Evolutionary conservation across 2,329 filamentous ascomycete genomes (phyloP).

Genomic region (Septoria linicola): DNA sequence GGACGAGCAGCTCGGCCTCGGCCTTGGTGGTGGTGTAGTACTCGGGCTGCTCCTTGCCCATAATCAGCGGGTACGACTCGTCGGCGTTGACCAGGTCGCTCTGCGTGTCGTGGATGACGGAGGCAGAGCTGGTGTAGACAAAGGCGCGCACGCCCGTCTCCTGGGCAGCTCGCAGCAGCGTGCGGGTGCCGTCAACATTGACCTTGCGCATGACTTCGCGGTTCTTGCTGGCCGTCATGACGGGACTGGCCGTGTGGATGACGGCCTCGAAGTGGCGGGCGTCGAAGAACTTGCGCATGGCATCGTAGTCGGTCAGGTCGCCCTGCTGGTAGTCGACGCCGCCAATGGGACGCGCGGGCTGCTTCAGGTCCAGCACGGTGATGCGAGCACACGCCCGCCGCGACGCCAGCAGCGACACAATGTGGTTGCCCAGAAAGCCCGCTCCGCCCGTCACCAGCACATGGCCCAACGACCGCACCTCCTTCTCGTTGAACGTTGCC

Average conservation of each 20-base stretch:
- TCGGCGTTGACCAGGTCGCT: slow-evolving; percentile 51
- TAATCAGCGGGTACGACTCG: slow-evolving; percentile 49
- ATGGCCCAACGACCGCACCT: slow-evolving; percentile 42
- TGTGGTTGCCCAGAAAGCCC: slow-evolving; percentile 53
- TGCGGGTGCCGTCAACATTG: slow-evolving; percentile 54
- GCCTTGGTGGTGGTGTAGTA: slow-evolving; percentile 55
- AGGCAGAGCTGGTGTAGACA: slow-evolving; percentile 54
- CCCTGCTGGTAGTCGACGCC: slow-evolving; percentile 51
- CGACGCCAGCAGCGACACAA: slow-evolving; percentile 48
- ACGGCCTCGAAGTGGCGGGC: slow-evolving; percentile 48
- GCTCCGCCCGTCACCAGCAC: slow-evolving; percentile 53
- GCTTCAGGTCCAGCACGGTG: slow-evolving; percentile 50
- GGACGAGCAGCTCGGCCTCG: slow-evolving; percentile 49
- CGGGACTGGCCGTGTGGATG: slow-evolving; percentile 53
- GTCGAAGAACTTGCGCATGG: slow-evolving; percentile 44
- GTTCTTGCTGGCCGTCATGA: slow-evolving; percentile 38
- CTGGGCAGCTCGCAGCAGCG: slow-evolving; percentile 48
- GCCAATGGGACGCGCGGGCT: slow-evolving; percentile 41
- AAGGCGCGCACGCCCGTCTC: slow-evolving; percentile 53
- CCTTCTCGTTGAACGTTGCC: slow-evolving; percentile 16
- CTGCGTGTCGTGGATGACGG: slow-evolving; percentile 48
- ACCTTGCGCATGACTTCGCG: slow-evolving; percentile 50
- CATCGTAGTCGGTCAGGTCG: slow-evolving; percentile 50
- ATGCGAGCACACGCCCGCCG: slow-evolving; percentile 45
- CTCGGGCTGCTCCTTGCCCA: slow-evolving; percentile 49